phyloP scores from a whole-genome alignment of 78 protist species.

The Dictyostelium intermedium region DNA sequence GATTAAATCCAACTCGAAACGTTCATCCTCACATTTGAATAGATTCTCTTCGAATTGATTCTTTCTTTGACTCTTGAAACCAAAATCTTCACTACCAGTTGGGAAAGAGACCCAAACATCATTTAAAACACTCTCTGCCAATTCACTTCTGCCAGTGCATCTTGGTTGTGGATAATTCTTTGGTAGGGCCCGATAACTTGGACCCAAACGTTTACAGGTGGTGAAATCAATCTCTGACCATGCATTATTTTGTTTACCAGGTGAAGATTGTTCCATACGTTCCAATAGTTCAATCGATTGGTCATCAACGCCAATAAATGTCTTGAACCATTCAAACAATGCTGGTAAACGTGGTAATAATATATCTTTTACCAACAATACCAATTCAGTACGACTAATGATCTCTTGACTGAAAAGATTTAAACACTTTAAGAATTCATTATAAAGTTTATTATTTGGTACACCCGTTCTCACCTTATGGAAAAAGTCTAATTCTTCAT shows the following conservation, averaged over 20 bases:
- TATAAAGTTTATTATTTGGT: constrained; percentile 66
- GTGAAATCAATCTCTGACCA: constrained; percentile 76
- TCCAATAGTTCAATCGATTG: constrained; percentile 46
- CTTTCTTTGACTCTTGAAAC: constrained; percentile 76
- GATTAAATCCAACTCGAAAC: constrained; percentile 91
- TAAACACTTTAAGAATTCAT: constrained; percentile 89
- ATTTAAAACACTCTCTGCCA: constrained; percentile 84
- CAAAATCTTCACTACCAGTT: constrained; percentile 85
- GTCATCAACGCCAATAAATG: constrained; percentile 81
- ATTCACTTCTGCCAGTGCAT: constrained; percentile 71
- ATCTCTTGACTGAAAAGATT: constrained; percentile 84
- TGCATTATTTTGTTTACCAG: not conserved
- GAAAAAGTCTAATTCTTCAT: constrained; percentile 63
- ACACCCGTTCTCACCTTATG: constrained; percentile 44
- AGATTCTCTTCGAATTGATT: constrained; percentile 87
- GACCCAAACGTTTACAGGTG: constrained; percentile 79
- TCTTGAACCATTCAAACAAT: constrained; percentile 80
- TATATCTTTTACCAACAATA: constrained; percentile 76
- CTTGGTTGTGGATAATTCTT: constrained; percentile 50
- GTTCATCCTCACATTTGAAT: constrained; percentile 93
- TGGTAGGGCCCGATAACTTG: constrained; percentile 89
- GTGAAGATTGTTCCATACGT: constrained; percentile 49
- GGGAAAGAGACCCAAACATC: constrained; percentile 91
- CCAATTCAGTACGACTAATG: constrained; percentile 77
- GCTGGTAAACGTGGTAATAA: constrained; percentile 67